Base-by-base conservation (phyloP, 2,329 filamentous ascomycete species). In the Trichophyton equinum region DNA sequence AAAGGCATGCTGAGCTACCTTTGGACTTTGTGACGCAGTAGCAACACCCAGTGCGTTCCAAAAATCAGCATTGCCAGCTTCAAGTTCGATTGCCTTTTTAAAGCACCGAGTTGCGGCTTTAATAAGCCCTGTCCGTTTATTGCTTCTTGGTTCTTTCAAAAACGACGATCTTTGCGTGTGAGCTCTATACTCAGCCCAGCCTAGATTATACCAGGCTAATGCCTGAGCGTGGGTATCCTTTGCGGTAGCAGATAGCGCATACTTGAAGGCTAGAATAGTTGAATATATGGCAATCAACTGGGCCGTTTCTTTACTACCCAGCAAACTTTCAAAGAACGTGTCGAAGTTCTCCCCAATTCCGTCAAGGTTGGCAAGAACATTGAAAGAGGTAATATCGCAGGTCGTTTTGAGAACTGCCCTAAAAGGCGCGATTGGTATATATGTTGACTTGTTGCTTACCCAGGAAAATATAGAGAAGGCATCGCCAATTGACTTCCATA, bases 1-100 rank as follows among this genome's bases (percentile, higher is more conserved):
- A 67, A 99, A 92, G 0, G 94, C 85, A 72, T 99, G 95, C 72
- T 99, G 94, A 0, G 94, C 85, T 1, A 99, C 89, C 61, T 87
- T 85, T 0, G 91, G 87, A 69, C 89, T 96, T 66, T 96, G 81
- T 53, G 84, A 84, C 64, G 89, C 91, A 1, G 94, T 96, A 27
- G 89, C 90, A 2, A 97, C 89, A 57, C 92, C 94, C 2, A 99
- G 80, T 0, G 94, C 87, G 70, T 97, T 97, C 94, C 94, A 99
- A 72, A 97, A 97, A 66, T 97, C 92, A 0, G 89, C 79, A 70
- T 97, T 99, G 58, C 91, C 89, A 5, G 91, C 88, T 73, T 99
- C 95, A 0, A 96, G 80, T 74, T 97, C 94, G 65, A 99, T 99
- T 0, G 94, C 89, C 51, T 89, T 82, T 76, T 99, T 99, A 81